Percentiles rank a stretch among this genome's conserved stretches.
phyloP scores from a whole-genome alignment of 2,329 filamentous ascomycete genomes.

The Botrytis fragariae region DNA sequence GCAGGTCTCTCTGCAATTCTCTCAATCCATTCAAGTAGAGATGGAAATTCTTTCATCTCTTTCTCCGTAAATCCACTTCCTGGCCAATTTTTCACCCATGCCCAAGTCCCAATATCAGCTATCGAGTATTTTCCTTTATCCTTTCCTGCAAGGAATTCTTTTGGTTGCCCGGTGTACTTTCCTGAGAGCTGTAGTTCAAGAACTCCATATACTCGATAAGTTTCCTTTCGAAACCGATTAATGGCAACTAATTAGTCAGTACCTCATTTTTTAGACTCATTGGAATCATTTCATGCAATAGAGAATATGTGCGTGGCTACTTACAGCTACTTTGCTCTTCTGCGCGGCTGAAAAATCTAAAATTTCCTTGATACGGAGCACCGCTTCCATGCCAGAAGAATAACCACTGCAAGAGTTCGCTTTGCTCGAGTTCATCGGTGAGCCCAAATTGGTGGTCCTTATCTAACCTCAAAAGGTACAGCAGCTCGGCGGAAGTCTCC shows the following conservation, averaged over 20 bases:
- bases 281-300: background rate
- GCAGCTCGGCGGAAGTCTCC: background rate
- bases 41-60: background rate
- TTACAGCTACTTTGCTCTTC: background rate
- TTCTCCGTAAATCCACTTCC: background rate
- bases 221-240: background rate
- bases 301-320: background rate
- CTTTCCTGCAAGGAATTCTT: background rate
- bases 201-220: background rate
- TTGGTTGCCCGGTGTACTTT: background rate
- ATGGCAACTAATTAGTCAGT: background rate
- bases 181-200: background rate
- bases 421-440: background rate
- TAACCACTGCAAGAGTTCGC: background rate
- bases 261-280: background rate
- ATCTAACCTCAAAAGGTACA: background rate
- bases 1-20: background rate
- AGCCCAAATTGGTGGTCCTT: background rate
- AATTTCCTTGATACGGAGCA: background rate
- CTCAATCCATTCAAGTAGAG: background rate
- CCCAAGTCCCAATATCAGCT: background rate
- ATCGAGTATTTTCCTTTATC: background rate
- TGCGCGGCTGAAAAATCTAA: background rate
- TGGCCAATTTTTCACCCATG: background rate
- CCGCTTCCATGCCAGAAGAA: background rate